Evolutionary conservation across 2,329 filamentous ascomycete genomes (phyloP), one percentile per base, ranked within the genome.

Genomic region (Epicoccum nigrum): DNA sequence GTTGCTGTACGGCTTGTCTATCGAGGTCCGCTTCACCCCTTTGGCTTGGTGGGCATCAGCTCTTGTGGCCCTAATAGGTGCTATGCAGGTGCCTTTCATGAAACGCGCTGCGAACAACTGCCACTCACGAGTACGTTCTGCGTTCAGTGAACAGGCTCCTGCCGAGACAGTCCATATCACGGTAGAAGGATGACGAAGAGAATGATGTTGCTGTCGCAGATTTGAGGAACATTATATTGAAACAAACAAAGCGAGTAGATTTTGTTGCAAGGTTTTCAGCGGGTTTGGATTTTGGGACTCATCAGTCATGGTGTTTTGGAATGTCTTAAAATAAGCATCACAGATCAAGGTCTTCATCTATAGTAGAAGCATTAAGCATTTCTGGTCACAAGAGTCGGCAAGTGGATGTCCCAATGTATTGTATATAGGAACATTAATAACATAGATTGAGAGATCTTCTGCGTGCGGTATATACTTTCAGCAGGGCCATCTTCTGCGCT

Each of bases 1-100:
- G 2, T 79, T 85, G 25, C 76, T 90, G 4, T 90, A 90, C 61
- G 83, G 84, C 13, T 64, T 83, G 3, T 86, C 86, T 4, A 81
- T 79, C 25, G 73, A 80, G 19, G 74, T 83, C 20, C 76, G 79
- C 8, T 84, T 83, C 53, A 86, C 83, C 2, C 82, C 82, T n/a
- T 68, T 87, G 34, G 81, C 84, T 2, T 86, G 83, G 83, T 86
- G 83, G 83, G 79, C 74, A 15, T 85, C 81, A 49, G 77, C 79
- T 3, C 51, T 81, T 2, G 77, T 86, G 9, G 84, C 84, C 0
- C 61, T 84, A 5, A 45, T 81, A 25, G 84, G 84, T 23, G 79
- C 78, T 5, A 58, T 81, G 8, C 84, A 87, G 62, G 70, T 84
- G 3, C 82, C 81, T 54, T 82, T 80, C 51, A 78, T 86, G 53